Evolutionary conservation across 352 stramenopile genomes (phyloP).

Genomic region (Peronospora belbahrii): DNA sequence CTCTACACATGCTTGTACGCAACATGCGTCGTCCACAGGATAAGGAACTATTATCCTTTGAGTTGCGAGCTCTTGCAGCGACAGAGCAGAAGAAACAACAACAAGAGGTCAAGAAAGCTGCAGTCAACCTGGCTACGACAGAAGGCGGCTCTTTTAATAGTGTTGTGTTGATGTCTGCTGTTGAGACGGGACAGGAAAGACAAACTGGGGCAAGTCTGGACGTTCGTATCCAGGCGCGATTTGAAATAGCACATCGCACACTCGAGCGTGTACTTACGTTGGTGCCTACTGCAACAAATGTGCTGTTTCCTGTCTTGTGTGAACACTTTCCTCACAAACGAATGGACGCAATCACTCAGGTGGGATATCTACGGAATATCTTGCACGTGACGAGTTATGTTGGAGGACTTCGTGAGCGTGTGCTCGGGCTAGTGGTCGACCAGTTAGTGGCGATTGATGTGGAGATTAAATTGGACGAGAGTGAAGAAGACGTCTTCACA

Average conservation of each 20-base stretch:
- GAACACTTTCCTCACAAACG: conserved; percentile 82
- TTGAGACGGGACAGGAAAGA: conserved; percentile 7
- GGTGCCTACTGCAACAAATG: conserved; percentile 66
- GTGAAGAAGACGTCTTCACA: conserved; percentile 76
- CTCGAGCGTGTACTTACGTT: conserved; percentile 59
- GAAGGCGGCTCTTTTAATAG: no score
- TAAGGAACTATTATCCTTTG: conserved; percentile 36
- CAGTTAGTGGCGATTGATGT: conserved; percentile 83
- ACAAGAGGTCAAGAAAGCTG: conserved; percentile 3
- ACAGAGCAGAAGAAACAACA: conserved; percentile 4
- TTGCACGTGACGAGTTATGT: conserved; percentile 62
- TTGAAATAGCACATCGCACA: conserved; percentile 50
- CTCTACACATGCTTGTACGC: conserved; percentile 78
- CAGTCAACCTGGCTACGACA: no score
- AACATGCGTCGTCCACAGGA: conserved; percentile 51
- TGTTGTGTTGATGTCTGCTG: background rate
- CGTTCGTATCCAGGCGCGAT: conserved; percentile 46
- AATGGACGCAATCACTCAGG: conserved; percentile 52
- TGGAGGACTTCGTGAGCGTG: conserved; percentile 62
- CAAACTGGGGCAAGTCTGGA: conserved; percentile 30
- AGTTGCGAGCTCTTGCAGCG: conserved; percentile 15
- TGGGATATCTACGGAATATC: conserved; percentile 67
- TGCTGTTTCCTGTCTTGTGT: conserved; percentile 67
- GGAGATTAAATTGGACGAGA: conserved; percentile 85
- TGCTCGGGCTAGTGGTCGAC: conserved; percentile 81